phyloP scores from a whole-genome alignment of 202 grass and related monocot genomes.

The Brachypodium distachyon region DNA sequence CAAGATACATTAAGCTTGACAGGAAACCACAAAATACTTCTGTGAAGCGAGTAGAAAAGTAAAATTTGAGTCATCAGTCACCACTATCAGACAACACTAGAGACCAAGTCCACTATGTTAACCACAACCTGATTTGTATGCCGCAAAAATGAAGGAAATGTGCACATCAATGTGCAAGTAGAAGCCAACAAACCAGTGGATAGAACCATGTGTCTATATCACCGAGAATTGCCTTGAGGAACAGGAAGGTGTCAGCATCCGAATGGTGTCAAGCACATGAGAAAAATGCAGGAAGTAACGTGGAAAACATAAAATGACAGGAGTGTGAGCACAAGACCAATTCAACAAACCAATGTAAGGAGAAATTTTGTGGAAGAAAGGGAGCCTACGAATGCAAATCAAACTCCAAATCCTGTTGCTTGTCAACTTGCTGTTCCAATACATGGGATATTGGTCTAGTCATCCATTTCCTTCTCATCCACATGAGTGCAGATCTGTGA shows the following conservation, averaged over 20 bases:
- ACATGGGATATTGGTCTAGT: background rate
- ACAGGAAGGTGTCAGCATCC: background rate
- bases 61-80: background rate
- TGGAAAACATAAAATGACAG: conserved; percentile 15
- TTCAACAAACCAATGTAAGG: conserved; percentile 2
- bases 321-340: background rate
- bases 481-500: background rate
- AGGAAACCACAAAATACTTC: background rate
- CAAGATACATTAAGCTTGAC: background rate
- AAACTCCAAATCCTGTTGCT: background rate
- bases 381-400: conserved; percentile 18
- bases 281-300: conserved; percentile 23
- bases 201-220: conserved; percentile 4
- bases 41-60: background rate
- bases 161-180: background rate
- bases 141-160: conserved; percentile 3
- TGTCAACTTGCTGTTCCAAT: conserved; percentile 18
- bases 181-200: conserved; percentile 7
- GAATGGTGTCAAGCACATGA: conserved; percentile 11
- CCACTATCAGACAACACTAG: background rate
- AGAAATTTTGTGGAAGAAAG: conserved; percentile 26
- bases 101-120: background rate
- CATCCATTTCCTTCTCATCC: conserved; percentile 15
- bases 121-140: background rate
- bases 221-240: conserved; percentile 13